Evolutionary conservation across 129 eudicot species (phyloP).

Genomic region (Silybum marianum): DNA sequence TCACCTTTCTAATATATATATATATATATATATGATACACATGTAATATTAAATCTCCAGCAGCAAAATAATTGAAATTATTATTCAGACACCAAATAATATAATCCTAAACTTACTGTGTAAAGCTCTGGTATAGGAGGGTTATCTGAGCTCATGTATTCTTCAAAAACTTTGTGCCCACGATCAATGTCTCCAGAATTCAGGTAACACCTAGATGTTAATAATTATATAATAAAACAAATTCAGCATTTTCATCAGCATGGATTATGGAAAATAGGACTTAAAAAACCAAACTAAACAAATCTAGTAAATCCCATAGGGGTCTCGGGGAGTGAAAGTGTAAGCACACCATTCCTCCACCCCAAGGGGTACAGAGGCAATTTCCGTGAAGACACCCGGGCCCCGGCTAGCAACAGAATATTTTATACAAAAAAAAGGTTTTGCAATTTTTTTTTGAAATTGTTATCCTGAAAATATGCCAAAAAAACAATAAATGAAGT

Average conservation of each 20-base stretch:
- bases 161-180: constrained; percentile 64
- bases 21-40: too few species aligned
- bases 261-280: background rate
- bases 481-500: too few species aligned
- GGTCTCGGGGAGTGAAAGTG: background rate
- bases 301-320: background rate
- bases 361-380: background rate
- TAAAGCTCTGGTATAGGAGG: constrained; percentile 60
- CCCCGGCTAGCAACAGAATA: background rate
- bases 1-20: too few species aligned
- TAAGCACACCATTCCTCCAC: background rate
- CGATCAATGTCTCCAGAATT: constrained; percentile 70
- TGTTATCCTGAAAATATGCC: too few species aligned
- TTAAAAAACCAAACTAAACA: background rate
- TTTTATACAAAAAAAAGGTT: too few species aligned
- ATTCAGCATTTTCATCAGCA: background rate
- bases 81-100: too few species aligned
- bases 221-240: constrained; percentile 6
- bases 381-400: background rate
- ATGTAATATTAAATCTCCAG: too few species aligned
- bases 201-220: constrained; percentile 66
- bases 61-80: background rate
- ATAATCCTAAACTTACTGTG: constrained; percentile 50
- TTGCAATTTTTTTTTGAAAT: background rate
- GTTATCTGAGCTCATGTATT: constrained; percentile 52